Base-by-base conservation (phyloP, 75 land plant species). In the Selaginella tamariscina region DNA sequence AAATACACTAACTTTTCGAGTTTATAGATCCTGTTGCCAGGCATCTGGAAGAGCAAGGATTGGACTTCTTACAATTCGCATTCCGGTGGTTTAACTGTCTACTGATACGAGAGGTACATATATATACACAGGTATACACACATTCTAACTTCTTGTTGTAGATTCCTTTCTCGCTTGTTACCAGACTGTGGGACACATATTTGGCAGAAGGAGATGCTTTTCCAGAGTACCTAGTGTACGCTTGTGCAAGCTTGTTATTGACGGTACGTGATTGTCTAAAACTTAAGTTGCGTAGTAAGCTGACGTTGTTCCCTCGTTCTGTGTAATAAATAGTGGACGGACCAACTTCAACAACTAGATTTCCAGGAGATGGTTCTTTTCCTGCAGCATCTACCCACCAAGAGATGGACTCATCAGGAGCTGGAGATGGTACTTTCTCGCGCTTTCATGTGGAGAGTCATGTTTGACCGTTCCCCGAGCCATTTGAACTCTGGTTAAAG, bases 11-110 rank as follows among this genome's bases (percentile, higher is more conserved):
- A 15, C 49, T 39, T 39, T 39, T 5, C 49, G n/a, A n/a, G n/a
- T n/a, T n/a, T n/a, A 32, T 72, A 94, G 99, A 94, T 70, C 96
- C 99, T 56, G 85, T 94, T 56, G 85, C 92, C 54, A 85, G 78
- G 59, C 96, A 94, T 69, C 80, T 94, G 76, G 99, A 94, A 73
- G 86, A 87, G 70, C 88, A 94, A 68, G 99, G 96, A 29, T 80
- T 94, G 69, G 99, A 94, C 64, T 94, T 87, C 73, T 84, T 94
- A 32, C 99, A 94, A 68, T 94, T 94, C 81, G 90, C 96, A 70
- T 94, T 94, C 66, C 96, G 99, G 28, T 94, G 99, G 99, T 85
- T 90, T 72, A 94, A 94, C 69, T 94, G 99, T 71, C 91, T 94
- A 68, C 66, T 94, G 33, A 90, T 94, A 26, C 91, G 96, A 27